These are phyloP conservation scores for Phlebopus sp. DNA, from an alignment of 1,284 basidiomycete genomes.

Conservation along the genomic window DNA sequence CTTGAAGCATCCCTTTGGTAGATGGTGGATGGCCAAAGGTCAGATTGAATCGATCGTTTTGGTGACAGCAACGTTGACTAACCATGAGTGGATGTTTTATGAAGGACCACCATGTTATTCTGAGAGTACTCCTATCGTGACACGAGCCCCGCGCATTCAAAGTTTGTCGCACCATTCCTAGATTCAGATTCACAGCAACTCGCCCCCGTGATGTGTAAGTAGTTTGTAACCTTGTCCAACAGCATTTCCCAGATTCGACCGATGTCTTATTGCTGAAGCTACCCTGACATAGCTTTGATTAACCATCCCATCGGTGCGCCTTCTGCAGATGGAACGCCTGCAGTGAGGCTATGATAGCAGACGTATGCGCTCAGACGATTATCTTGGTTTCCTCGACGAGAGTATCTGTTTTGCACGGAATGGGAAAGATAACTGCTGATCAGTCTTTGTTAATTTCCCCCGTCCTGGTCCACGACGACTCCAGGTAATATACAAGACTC, in stretches of 20 bases:
- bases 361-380: conserved; percentile 24
- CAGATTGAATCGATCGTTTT: conserved; percentile 22
- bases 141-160: conserved; percentile 22
- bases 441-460: too few species aligned
- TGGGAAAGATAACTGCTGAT: too few species aligned
- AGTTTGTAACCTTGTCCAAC: conserved; percentile 13
- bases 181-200: neutral
- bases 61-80: conserved; percentile 16
- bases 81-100: conserved; percentile 12
- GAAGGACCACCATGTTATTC: conserved; percentile 22
- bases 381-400: conserved; percentile 6
- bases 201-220: neutral
- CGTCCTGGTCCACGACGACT: too few species aligned
- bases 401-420: conserved; percentile 21
- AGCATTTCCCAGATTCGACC: conserved; percentile 9
- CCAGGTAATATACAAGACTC: too few species aligned
- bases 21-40: conserved; percentile 23
- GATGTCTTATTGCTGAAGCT: conserved; percentile 22
- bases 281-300: conserved; percentile 15
- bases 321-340: conserved; percentile 15
- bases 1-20: conserved; percentile 7
- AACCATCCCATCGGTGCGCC: conserved; percentile 18
- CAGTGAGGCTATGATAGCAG: conserved; percentile 23
- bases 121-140: conserved; percentile 25
- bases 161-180: conserved; percentile 27